Base-by-base conservation (phyloP, 495 filamentous ascomycete genomes). In the Penicillium arizonense region DNA sequence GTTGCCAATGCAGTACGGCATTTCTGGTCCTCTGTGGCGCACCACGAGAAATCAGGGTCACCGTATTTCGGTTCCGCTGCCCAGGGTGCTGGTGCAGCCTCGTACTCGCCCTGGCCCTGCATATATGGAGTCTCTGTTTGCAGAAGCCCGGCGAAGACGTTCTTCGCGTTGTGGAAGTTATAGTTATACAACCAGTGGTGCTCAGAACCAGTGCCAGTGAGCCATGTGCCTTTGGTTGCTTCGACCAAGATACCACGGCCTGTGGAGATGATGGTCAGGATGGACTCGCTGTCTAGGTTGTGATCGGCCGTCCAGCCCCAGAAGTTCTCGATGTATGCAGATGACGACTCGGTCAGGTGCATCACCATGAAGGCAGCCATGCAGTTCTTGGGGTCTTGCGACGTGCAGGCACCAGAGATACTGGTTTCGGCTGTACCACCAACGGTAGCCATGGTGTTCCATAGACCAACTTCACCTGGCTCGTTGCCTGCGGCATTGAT, bases 231-330 rank as follows among this genome's bases (percentile, higher is more conserved):
- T 30, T 63, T 57, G 41, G 65, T 77, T 2, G 74, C 63, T 61
- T 82, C 77, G 26, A 82, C 61, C 6, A 82, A 64, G 4, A 75
- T 62, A 11, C 81, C 80, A 4, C 80, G 73, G 13, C 76, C 80
- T 1, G 73, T 76, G 13, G 76, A 73, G 50, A 83, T 76, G 50
- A 68, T 74, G 4, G 64, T 70, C 11, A 66, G 43, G 5, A 57
- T 21, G 0, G 61, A 62, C 3, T 54, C 28, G 36, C 67, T 64
- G 55, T 83, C 78, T 0, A 83, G 70, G 44, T 73, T 69, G 51
- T 82, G 81, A 59, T 83, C 81, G 0, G 80, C 78, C n/a, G 77
- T 81, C 82, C 81, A 85, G 16, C 75, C 77, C 81, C 83, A 85
- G 61, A 85, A 74, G 53, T 81, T 79, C 50, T 85, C 82, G 41